phyloP scores from a whole-genome alignment of 495 filamentous ascomycete genomes.

The Neurospora sp. region DNA sequence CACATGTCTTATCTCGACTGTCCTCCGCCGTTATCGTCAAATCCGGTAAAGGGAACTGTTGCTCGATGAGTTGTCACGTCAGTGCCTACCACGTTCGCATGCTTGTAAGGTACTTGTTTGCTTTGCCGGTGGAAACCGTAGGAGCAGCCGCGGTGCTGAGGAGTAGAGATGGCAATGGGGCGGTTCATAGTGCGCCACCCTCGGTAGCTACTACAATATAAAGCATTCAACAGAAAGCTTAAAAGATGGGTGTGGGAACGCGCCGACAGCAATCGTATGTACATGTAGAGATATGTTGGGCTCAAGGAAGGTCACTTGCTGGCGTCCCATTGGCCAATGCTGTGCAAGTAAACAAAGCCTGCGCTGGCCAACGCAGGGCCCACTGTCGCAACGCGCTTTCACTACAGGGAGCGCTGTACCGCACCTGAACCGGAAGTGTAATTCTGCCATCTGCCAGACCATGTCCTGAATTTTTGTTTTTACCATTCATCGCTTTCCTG shows the following conservation, averaged over 20 bases:
- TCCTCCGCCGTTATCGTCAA: neutral
- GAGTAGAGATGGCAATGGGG: neutral
- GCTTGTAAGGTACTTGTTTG: neutral
- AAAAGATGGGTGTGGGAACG: too few relatives aligned
- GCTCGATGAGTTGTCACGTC: neutral
- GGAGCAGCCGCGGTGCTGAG: neutral
- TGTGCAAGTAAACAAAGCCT: slow-evolving; percentile 21
- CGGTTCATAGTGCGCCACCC: neutral
- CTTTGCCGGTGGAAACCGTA: neutral
- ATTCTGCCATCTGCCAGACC: neutral
- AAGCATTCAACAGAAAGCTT: neutral
- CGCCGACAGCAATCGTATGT: too few relatives aligned
- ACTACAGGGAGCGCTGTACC: neutral
- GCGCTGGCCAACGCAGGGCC: slow-evolving; percentile 4
- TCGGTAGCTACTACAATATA: neutral
- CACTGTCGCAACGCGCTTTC: slow-evolving; percentile 11
- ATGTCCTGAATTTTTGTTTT: neutral
- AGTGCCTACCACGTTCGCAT: neutral
- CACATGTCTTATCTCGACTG: neutral
- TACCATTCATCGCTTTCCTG: neutral
- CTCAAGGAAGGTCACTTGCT: neutral
- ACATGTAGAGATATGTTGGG: neutral
- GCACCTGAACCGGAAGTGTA: neutral
- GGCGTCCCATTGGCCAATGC: slow-evolving; percentile 11
- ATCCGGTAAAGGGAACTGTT: neutral